Evolutionary conservation across 345 rosid genomes (phyloP).

Genomic region (Xanthoceras sorbifolium): DNA sequence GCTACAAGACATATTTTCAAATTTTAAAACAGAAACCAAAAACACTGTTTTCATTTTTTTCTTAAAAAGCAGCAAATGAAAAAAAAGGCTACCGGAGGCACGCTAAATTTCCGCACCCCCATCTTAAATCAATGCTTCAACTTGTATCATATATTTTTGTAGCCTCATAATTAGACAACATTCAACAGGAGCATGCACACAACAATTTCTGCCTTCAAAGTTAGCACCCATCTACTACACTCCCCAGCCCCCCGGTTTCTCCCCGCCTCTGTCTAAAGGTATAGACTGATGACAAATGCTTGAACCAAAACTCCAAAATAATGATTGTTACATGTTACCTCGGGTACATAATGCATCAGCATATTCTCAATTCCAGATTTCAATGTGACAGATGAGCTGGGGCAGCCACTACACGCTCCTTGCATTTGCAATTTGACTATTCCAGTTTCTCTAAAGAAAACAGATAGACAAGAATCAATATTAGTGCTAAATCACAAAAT

Average conservation of each 20-base stretch:
- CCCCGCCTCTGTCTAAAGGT: neutral
- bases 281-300: neutral
- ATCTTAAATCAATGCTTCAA: neutral
- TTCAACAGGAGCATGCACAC: neutral
- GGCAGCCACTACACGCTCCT: constrained; percentile 99
- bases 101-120: no score
- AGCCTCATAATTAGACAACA: neutral
- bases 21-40: no score
- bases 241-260: neutral
- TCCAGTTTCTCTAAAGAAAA: constrained; percentile 71
- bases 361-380: constrained; percentile 98
- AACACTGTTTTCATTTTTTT: no score
- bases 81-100: no score
- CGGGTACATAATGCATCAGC: constrained; percentile 98
- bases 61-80: no score
- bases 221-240: neutral
- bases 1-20: no score
- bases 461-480: constrained; percentile 21
- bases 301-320: neutral
- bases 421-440: constrained; percentile 91
- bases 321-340: constrained; percentile 48
- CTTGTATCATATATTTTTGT: neutral
- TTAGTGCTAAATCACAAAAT: constrained; percentile 4
- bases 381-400: constrained; percentile 94
- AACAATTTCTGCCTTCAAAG: neutral